phyloP scores from a whole-genome alignment of 768 basidiomycete genomes.

The Termitomyces sp. region DNA sequence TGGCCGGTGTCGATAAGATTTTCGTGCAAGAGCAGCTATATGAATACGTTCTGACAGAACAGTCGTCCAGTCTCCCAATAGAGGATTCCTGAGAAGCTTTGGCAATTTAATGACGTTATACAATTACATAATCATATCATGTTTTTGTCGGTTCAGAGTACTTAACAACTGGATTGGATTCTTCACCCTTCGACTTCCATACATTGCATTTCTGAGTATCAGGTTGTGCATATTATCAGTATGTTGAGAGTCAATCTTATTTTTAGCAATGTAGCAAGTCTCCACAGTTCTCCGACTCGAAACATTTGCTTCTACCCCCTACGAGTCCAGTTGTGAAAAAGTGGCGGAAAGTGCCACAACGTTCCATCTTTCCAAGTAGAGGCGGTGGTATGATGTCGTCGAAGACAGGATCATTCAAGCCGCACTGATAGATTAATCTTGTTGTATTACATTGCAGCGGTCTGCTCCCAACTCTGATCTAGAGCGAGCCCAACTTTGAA shows the following conservation, averaged over 20 bases:
- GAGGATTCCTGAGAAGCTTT: neutral
- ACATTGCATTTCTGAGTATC: no score
- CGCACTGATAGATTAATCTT: neutral
- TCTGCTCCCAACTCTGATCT: no score
- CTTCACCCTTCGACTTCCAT: no score
- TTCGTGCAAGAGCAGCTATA: neutral
- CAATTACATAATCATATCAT: neutral
- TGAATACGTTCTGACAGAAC: neutral
- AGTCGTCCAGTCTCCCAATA: neutral
- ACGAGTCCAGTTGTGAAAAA: neutral
- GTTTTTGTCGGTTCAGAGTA: neutral
- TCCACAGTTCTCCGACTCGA: neutral
- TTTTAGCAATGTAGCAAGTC: no score
- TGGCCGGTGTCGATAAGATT: neutral
- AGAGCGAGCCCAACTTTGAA: neutral
- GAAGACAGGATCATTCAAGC: neutral
- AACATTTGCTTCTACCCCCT: neutral
- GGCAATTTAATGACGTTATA: neutral
- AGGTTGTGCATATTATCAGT: no score
- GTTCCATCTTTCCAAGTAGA: neutral
- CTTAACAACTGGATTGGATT: no score
- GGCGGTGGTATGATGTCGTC: neutral
- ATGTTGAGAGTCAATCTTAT: no score
- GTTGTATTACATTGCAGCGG: no score
- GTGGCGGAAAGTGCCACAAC: neutral